Base-by-base conservation (phyloP, 1,139 yeast species). In the Hansenula anomala region DNA sequence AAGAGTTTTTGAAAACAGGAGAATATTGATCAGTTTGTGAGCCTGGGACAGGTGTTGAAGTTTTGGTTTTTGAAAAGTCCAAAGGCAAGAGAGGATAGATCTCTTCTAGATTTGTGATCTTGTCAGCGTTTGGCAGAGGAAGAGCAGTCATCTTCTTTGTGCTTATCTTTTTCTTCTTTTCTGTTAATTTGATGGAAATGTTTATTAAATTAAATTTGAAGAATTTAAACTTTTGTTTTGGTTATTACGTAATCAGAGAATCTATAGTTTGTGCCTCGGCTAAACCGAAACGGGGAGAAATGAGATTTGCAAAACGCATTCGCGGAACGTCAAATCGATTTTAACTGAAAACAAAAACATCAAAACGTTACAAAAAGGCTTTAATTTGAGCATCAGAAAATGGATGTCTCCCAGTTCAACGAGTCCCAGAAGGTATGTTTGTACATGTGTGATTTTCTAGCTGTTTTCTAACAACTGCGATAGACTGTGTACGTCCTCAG, bases 1-100 rank as follows among this genome's bases (percentile, higher is more conserved):
- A 58, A 4, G 45, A 54, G 49, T 73, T 73, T 49, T 78, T 59
- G 51, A 71, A 74, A 16, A 73, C 45, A 11, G 69, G 54, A 6
- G 77, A 71, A 50, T 44, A 69, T 2, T 76, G 78, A 10, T 60
- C 41, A 4, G 49, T 46, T 30, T 48, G 43, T 6, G 51, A 39
- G 27, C 54, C 42, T 4, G 55, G 49, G 12, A 55, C 33, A 5
- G 56, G 45, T 3, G 29, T 34, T 3, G 56, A 51, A 17, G 44
- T 43, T 30, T 50, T 52, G 4, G 44, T 43, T 20, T 39, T 24
- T 6, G 44, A 44, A 17, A 43, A 44, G 4, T 49, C 43, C 16
- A 44, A 34, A 0, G 52, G 45, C 9, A 52, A 41, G 18, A 36
- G 38, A 3, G 45, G 38, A 15, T 40, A 36, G 10, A 46, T 28